Percentiles rank a stretch among this genome's conserved stretches.
Conservation (phyloP, 1,139 yeast genomes). For the Debaryomyces udenii region DNA sequence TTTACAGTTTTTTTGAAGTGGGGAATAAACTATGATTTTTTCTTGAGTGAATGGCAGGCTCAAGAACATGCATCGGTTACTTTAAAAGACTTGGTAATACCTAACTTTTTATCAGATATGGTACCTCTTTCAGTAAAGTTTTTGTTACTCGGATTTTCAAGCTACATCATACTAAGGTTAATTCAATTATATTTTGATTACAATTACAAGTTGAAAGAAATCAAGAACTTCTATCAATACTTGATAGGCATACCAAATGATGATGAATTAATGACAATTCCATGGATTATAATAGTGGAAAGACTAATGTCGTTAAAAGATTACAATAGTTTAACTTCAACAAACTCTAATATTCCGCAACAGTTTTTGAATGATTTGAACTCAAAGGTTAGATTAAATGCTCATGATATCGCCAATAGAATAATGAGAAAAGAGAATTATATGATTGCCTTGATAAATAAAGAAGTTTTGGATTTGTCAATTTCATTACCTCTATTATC, state of each 20-base stretch:
- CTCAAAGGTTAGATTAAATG: conserved; percentile 76
- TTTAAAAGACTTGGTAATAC: conserved; percentile 53
- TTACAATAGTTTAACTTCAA: conserved; percentile 70
- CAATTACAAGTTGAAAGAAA: conserved; percentile 58
- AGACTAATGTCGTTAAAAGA: conserved; percentile 74
- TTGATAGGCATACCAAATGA: conserved; percentile 72
- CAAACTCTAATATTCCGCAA: conserved; percentile 35
- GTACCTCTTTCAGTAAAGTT: conserved; percentile 57
- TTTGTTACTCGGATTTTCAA: conserved; percentile 62
- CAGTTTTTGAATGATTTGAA: conserved; percentile 55
- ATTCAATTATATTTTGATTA: conserved; percentile 61
- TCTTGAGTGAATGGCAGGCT: conserved; percentile 26
- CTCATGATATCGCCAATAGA: conserved; percentile 93
- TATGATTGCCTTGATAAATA: conserved; percentile 84
- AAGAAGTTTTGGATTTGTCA: conserved; percentile 68
- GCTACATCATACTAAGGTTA: conserved; percentile 57
- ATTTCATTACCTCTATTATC: conserved; percentile 38
- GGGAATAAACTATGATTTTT: conserved; percentile 70
- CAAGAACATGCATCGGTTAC: conserved; percentile 25
- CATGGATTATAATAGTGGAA: conserved; percentile 90
- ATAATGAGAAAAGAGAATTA: conserved; percentile 95
- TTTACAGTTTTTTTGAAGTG: conserved; percentile 80
- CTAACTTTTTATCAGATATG: conserved; percentile 57
- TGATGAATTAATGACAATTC: conserved; percentile 82
- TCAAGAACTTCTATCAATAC: conserved; percentile 65